A percentile compares a stretch with the other conserved stretches of the same genome.
Conservation (phyloP, 2,329 filamentous ascomycete species). For the Colletotrichum echinochloae region DNA sequence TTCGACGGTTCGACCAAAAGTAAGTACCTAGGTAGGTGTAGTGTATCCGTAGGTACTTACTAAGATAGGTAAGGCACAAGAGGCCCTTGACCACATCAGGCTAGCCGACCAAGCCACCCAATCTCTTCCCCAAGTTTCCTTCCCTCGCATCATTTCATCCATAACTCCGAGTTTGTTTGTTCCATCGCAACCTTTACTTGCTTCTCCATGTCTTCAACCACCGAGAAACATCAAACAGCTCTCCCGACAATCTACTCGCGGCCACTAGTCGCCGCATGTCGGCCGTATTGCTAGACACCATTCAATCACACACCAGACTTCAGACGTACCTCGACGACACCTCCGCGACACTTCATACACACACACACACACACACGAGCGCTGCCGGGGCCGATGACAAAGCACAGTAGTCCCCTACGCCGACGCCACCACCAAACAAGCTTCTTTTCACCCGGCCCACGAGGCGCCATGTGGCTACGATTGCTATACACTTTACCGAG, state of each 20-base stretch:
- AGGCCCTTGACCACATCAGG: background rate
- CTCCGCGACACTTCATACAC: background rate
- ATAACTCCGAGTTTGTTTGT: conserved; percentile 3
- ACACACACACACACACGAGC: background rate
- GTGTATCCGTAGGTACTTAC: too few relatives aligned
- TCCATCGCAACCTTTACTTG: conserved; percentile 13
- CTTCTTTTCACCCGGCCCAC: conserved; percentile 1
- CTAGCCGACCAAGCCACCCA: conserved; percentile 22
- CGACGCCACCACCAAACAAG: background rate
- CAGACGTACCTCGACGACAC: background rate
- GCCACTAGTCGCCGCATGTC: conserved; percentile 3
- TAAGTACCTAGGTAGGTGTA: background rate
- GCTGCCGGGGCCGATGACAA: background rate
- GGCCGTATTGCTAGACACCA: conserved; percentile 3
- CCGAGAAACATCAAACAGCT: background rate
- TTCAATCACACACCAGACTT: conserved; percentile 8
- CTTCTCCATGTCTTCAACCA: conserved; percentile 30
- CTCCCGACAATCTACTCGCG: conserved; percentile 25
- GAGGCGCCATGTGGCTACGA: conserved; percentile 11
- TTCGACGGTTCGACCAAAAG: too few relatives aligned
- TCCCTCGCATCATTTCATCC: too few relatives aligned
- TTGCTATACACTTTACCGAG: background rate
- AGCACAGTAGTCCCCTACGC: background rate
- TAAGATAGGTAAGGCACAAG: too few relatives aligned
- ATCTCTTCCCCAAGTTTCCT: conserved; percentile 27